Percentiles rank a stretch among this genome's conserved stretches.
Conservation (phyloP, 192 early-diverging fungal species). For the Coemansia sp. region DNA sequence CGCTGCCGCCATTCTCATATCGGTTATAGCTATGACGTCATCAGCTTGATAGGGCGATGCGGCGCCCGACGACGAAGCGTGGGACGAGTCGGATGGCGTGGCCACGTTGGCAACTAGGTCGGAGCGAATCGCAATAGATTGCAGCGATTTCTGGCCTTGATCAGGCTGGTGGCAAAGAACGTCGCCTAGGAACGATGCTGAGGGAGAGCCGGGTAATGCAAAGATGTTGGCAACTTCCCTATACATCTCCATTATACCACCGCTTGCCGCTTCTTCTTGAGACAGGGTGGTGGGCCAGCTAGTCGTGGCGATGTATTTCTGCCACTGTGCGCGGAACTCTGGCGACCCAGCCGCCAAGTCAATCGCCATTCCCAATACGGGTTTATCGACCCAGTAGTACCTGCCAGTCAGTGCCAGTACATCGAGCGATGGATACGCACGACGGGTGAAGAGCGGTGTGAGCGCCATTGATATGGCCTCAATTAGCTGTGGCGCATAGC, state of each 20-base stretch:
- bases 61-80: constrained; percentile 9
- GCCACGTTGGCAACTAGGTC: background rate
- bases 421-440: background rate
- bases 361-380: background rate
- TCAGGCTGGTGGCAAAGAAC: background rate
- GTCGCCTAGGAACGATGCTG: background rate
- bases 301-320: background rate
- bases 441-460: background rate
- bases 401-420: background rate
- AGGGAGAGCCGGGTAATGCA: background rate
- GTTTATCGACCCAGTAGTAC: constrained; percentile 25
- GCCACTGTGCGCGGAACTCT: background rate
- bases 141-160: background rate
- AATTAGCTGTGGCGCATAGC: constrained; percentile 2
- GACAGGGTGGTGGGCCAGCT: background rate
- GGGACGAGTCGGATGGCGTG: constrained; percentile 1
- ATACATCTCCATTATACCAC: background rate
- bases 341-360: background rate
- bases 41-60: constrained; percentile 2
- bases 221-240: constrained; percentile 1
- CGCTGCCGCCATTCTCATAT: constrained; percentile 13
- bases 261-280: background rate
- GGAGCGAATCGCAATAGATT: background rate
- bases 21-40: constrained; percentile 20
- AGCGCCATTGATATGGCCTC: background rate